These are phyloP conservation scores for Thermoascus crustaceus DNA, from an alignment of 2,329 filamentous ascomycete genomes.

Conservation along the genomic window DNA sequence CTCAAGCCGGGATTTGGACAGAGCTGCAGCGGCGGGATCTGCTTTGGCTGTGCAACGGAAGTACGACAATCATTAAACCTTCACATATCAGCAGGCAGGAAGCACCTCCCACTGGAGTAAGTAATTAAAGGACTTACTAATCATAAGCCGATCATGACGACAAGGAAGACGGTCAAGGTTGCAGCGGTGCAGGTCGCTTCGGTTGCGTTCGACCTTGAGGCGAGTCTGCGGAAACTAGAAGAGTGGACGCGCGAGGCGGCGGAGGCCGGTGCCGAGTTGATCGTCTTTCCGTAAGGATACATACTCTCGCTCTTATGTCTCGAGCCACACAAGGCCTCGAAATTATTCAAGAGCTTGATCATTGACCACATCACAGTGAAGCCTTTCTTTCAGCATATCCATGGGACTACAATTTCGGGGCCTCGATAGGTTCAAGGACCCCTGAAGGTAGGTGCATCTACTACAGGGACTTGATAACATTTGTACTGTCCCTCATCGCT, in stretches of 20 bases:
- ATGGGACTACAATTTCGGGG: background rate
- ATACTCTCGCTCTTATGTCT: background rate
- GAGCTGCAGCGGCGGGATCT: too few species aligned
- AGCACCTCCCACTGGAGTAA: background rate
- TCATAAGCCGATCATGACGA: background rate
- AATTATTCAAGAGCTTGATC: background rate
- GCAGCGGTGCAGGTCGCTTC: background rate
- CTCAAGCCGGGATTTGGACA: too few species aligned
- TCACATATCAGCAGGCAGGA: too few species aligned
- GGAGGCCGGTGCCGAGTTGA: conserved; percentile 29
- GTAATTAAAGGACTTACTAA: background rate
- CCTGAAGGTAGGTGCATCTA: conserved; percentile 27
- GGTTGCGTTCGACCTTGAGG: background rate
- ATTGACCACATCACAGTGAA: background rate
- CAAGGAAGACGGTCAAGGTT: background rate
- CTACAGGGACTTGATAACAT: too few species aligned
- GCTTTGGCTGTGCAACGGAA: too few species aligned
- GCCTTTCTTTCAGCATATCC: background rate
- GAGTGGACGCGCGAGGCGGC: conserved; percentile 29
- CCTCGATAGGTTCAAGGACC: conserved; percentile 18
- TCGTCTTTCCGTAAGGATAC: conserved; percentile 30
- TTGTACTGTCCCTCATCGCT: too few species aligned
- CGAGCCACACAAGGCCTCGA: too few species aligned
- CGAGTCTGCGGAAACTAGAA: background rate
- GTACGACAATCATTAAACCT: too few species aligned